A percentile compares a stretch with the other conserved stretches of the same genome.
Evolutionary conservation across 2,329 filamentous ascomycete genomes (phyloP).

Genomic region (Alternaria gaisen): DNA sequence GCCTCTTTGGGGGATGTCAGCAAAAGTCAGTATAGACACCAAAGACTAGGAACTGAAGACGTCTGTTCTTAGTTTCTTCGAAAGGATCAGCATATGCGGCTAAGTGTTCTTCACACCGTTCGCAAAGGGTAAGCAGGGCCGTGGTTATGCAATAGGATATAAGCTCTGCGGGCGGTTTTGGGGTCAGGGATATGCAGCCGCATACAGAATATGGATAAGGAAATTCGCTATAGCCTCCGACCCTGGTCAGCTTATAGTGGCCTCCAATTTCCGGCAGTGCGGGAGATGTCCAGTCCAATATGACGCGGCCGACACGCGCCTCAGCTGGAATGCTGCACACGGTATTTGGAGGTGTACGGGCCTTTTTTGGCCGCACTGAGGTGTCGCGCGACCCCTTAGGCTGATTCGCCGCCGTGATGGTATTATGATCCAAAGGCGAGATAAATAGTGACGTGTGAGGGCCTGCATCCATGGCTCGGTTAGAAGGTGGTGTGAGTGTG

Average conservation of each 20-base stretch:
- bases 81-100: constrained; percentile 20
- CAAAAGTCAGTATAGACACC: constrained; percentile 8
- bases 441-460: constrained; percentile 14
- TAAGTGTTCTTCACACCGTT: constrained; percentile 35
- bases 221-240: constrained; percentile 9
- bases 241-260: constrained; percentile 7
- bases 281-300: constrained; percentile 8
- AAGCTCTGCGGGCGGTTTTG: constrained; percentile 18
- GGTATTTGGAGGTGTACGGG: neutral
- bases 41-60: constrained; percentile 18
- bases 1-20: neutral
- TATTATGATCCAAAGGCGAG: neutral
- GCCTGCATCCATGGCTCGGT: constrained; percentile 7
- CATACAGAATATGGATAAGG: constrained; percentile 14
- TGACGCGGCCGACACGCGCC: constrained; percentile 3
- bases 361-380: neutral
- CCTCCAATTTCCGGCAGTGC: constrained; percentile 17
- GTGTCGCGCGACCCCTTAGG: neutral
- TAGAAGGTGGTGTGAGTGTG: constrained; percentile 13
- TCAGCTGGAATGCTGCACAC: neutral
- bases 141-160: constrained; percentile 17
- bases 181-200: constrained; percentile 22
- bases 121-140: constrained; percentile 19
- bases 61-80: constrained; percentile 22
- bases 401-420: constrained; percentile 1